Evolutionary conservation across 163 green algal species (phyloP).

Genomic region (Prototheca wickerhamii): DNA sequence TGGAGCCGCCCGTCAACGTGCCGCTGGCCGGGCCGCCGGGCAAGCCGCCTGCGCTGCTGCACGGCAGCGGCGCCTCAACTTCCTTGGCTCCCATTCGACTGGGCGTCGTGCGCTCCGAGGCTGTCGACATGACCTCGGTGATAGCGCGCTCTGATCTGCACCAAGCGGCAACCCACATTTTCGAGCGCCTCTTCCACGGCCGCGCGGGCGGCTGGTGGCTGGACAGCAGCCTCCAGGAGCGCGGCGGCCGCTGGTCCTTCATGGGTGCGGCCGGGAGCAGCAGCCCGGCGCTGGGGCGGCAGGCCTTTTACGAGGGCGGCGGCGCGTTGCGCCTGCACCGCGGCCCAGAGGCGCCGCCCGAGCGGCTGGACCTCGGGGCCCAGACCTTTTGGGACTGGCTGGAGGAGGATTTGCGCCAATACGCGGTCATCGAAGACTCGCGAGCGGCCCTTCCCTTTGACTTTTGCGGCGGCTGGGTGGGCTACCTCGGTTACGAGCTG

Average conservation of each 20-base stretch:
- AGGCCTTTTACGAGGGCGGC: conserved; percentile 60
- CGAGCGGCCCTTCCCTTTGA: conserved; percentile 75
- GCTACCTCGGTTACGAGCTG: conserved; percentile 93
- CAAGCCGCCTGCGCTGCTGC: too few relatives aligned
- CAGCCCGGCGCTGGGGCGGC: conserved; percentile 69
- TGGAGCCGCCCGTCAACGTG: neutral
- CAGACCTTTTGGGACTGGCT: neutral
- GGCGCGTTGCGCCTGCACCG: neutral
- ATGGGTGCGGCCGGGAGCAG: conserved; percentile 71
- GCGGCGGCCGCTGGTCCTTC: conserved; percentile 78
- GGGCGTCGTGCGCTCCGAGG: too few relatives aligned
- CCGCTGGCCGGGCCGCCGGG: neutral
- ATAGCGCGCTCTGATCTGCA: too few relatives aligned
- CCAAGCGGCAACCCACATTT: neutral
- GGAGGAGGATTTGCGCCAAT: neutral
- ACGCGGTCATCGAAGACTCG: neutral
- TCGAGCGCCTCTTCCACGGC: conserved; percentile 2
- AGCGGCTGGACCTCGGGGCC: too few relatives aligned
- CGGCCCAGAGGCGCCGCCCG: neutral
- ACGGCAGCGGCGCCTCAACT: too few relatives aligned
- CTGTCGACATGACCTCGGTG: too few relatives aligned
- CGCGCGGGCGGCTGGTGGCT: conserved; percentile 23
- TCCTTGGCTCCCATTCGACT: too few relatives aligned
- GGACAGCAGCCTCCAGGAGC: conserved; percentile 26
- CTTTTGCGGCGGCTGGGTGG: conserved; percentile 88